These are phyloP conservation scores for Mayamaea pseudoterrestris DNA, from an alignment of 108 stramenopile genomes.

Conservation along the genomic window DNA sequence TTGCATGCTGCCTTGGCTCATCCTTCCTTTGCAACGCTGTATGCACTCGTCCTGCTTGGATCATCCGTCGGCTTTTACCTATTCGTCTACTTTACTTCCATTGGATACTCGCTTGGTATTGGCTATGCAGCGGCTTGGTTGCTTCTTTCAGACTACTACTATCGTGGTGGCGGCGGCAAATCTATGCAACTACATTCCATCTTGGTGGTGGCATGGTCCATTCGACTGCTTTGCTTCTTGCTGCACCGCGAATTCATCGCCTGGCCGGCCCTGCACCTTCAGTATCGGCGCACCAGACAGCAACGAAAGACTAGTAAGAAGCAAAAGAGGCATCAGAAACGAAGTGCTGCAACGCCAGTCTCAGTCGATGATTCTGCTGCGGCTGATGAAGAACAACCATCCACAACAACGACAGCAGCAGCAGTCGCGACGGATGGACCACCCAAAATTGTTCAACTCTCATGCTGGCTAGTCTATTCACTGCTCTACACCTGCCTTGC, in stretches of 20 bases:
- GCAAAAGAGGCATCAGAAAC: too few relatives aligned
- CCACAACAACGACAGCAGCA: not conserved
- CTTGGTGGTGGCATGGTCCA: slow-evolving; percentile 31
- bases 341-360: too few relatives aligned
- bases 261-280: slow-evolving; percentile 39
- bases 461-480: slow-evolving; percentile 1
- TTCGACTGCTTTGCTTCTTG: slow-evolving; percentile 31
- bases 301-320: not conserved
- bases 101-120: slow-evolving; percentile 46
- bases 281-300: slow-evolving; percentile 15
- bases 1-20: too few relatives aligned
- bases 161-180: not conserved
- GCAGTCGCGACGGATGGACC: not conserved
- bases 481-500: not conserved
- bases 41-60: slow-evolving; percentile 26
- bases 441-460: not conserved
- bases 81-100: slow-evolving; percentile 46
- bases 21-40: slow-evolving; percentile 12
- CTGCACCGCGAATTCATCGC: slow-evolving; percentile 33
- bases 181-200: slow-evolving; percentile 14
- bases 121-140: slow-evolving; percentile 20
- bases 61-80: slow-evolving; percentile 43
- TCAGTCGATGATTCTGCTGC: too few relatives aligned
- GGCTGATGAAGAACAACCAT: not conserved
- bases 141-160: slow-evolving; percentile 7